Evolutionary conservation across 2,329 filamentous ascomycete species (phyloP), one percentile per base, ranked within the genome.

Genomic region (Botrytis fabae): DNA sequence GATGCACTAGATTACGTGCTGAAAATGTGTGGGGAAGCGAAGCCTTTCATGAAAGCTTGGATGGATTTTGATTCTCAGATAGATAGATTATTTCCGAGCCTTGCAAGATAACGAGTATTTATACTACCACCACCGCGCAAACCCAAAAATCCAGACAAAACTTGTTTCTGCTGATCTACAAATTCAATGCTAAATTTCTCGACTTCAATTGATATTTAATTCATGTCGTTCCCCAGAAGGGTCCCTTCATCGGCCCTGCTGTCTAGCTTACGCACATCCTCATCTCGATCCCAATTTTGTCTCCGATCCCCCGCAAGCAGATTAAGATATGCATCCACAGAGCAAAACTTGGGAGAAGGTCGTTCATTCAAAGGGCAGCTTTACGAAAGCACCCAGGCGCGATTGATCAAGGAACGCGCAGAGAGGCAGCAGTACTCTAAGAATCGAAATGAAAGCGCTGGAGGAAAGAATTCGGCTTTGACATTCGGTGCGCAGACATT

Each of bases 281-380:
- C 63, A 16, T 48, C 51, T 59, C 60, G 46, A 71, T 54, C 75
- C 51, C 75, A 32, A 71, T 61, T 75, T 75, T 76, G 71, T 75
- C 73, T 77, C 51, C 74, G 75, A 73, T 66, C 51, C 4, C 59
- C 74, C 22, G 62, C 74, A 40, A 51, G 62, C 42, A 66, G 70
- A 70, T 75, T 72, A 69, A 78, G 57, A 63, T 77, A 75, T 73
- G 78, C 75, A 70, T 79, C 79, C 14, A 78, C 78, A 51, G 75
- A 79, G 51, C 74, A 76, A 48, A 74, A 75, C 32, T 32, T 61
- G 59, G 69, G 64, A 7, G 73, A 77, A n/a, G 78, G 77, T 7
- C 76, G 74, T 48, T 76, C 83, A 5, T 90, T 90, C 78, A 85
- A 87, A 77, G 87, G 87, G 32, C 88, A 90, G 81, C 84, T 90